Percentiles rank a stretch among this genome's conserved stretches.
Conservation (phyloP, 2,329 filamentous ascomycete species). For the Ophiostoma australiae region DNA sequence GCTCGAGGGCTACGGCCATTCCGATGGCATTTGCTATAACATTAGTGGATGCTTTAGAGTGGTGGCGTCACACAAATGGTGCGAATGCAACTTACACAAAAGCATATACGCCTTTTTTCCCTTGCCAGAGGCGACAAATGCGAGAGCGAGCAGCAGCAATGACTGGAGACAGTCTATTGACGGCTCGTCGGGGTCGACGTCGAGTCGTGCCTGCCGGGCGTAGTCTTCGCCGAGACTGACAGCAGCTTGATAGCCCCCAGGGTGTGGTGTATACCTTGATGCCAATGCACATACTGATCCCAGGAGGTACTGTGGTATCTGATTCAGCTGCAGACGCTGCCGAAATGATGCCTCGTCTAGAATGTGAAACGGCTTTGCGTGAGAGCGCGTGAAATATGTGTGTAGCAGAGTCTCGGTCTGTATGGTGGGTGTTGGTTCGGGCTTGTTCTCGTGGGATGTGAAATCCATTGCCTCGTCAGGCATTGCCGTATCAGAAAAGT, state of each 20-base stretch:
- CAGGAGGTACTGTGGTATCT: constrained; percentile 53
- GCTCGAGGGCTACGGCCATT: constrained; percentile 76
- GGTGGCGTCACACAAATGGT: not conserved
- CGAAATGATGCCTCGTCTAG: constrained; percentile 71
- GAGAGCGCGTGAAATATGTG: constrained; percentile 72
- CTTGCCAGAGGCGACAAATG: constrained; percentile 70
- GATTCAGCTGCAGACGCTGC: constrained; percentile 64
- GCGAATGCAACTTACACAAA: constrained; percentile 52
- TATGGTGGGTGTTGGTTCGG: constrained; percentile 35
- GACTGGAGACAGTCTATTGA: constrained; percentile 73
- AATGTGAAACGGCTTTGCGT: constrained; percentile 77
- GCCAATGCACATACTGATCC: constrained; percentile 58
- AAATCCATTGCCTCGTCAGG: not conserved
- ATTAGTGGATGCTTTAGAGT: not conserved
- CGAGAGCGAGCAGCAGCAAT: constrained; percentile 67
- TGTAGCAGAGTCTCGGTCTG: constrained; percentile 63
- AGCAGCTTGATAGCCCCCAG: constrained; percentile 61
- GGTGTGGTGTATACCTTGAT: constrained; percentile 64
- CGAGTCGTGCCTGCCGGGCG: constrained; percentile 61
- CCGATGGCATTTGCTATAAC: constrained; percentile 64
- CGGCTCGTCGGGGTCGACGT: constrained; percentile 75
- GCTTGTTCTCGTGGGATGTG: not conserved
- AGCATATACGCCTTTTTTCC: constrained; percentile 86
- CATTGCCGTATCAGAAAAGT: not conserved
- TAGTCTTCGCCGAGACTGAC: constrained; percentile 67